phyloP scores from a whole-genome alignment of 2,329 filamentous ascomycete genomes.

The Sordariomycetes sp. region DNA sequence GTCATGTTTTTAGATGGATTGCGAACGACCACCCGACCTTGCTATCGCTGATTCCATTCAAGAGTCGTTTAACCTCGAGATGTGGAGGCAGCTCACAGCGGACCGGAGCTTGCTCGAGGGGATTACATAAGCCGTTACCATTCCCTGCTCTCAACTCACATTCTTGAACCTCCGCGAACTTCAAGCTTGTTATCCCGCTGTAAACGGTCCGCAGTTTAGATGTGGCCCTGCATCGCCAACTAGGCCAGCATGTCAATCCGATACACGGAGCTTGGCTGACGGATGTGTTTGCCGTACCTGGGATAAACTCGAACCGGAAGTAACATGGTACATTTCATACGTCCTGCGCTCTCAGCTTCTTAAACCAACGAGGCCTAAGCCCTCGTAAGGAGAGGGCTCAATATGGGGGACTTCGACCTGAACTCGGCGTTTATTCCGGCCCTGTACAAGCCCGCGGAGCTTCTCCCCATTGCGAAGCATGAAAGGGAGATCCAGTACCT shows the following conservation, averaged over 20 bases:
- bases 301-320: background rate
- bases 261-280: background rate
- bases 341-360: background rate
- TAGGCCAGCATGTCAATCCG: background rate
- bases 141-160: background rate
- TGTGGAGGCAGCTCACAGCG: too few species aligned
- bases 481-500: conserved; percentile 72
- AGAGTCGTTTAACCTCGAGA: too few species aligned
- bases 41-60: too few species aligned
- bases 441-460: conserved; percentile 71
- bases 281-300: background rate
- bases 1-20: too few species aligned
- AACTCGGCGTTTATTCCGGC: conserved; percentile 60
- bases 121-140: too few species aligned
- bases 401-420: conserved; percentile 47
- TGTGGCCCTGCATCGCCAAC: too few species aligned
- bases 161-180: background rate
- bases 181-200: too few species aligned
- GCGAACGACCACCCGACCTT: too few species aligned
- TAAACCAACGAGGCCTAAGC: background rate
- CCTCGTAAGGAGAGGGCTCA: background rate
- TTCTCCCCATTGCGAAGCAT: conserved; percentile 82
- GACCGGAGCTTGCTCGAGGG: too few species aligned
- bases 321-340: background rate
- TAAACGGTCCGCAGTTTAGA: too few species aligned